Percentiles rank a stretch among this genome's conserved stretches.
Conservation (phyloP, 2,329 filamentous ascomycete species). For the Trichoderma sp. region DNA sequence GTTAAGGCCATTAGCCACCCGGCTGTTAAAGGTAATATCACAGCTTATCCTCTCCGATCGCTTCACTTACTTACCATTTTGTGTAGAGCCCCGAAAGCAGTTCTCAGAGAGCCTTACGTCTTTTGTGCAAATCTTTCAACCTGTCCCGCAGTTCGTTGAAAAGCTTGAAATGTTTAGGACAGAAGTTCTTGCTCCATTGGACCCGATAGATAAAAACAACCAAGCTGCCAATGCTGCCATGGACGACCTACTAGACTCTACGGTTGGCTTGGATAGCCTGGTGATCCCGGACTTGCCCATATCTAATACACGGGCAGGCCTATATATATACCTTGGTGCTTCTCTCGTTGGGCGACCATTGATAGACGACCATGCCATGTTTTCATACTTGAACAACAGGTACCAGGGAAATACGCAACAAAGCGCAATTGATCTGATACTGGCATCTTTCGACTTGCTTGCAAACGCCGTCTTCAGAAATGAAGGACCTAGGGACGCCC, state of each 20-base stretch:
- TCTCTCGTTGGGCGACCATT: constrained; percentile 76
- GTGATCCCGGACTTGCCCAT: constrained; percentile 63
- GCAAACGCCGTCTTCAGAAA: constrained; percentile 77
- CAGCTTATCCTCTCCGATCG: neutral
- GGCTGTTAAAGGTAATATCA: constrained; percentile 49
- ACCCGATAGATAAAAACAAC: constrained; percentile 53
- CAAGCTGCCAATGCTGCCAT: constrained; percentile 48
- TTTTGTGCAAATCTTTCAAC: constrained; percentile 59
- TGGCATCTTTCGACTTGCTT: constrained; percentile 85
- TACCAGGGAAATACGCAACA: constrained; percentile 81
- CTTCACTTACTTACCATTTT: neutral
- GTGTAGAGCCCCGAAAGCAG: constrained; percentile 44
- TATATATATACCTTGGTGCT: constrained; percentile 83
- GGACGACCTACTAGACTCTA: constrained; percentile 56
- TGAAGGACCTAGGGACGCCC: constrained; percentile 57
- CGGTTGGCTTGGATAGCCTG: constrained; percentile 54
- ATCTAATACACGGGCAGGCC: constrained; percentile 72
- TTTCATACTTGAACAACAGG: constrained; percentile 78
- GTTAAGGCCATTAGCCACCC: constrained; percentile 52
- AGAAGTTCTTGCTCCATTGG: constrained; percentile 53
- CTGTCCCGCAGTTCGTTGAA: constrained; percentile 50
- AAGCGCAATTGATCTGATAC: constrained; percentile 76
- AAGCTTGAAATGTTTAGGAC: constrained; percentile 58
- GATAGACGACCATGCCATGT: constrained; percentile 74
- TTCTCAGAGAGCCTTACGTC: constrained; percentile 50